Percentiles rank a stretch among this genome's conserved stretches.
Conservation (phyloP, 2,329 filamentous ascomycete genomes). For the Leptoxyphium fumago region DNA sequence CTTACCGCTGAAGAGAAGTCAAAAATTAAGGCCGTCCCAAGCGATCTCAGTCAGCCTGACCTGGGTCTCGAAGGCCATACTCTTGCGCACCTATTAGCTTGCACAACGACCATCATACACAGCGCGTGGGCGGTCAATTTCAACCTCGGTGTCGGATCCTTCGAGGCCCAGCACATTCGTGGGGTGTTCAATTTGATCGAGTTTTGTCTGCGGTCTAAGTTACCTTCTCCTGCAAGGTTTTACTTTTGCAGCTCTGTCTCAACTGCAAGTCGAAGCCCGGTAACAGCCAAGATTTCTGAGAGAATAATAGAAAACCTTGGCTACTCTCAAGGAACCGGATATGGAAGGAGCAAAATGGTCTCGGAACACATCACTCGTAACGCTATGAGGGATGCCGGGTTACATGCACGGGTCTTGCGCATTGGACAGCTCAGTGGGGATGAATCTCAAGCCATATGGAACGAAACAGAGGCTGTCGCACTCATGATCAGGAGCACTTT, state of each 20-base stretch:
- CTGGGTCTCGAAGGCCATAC: slow-evolving; percentile 24
- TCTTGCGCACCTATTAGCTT: slow-evolving; percentile 15
- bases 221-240: slow-evolving; percentile 25
- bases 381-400: slow-evolving; percentile 13
- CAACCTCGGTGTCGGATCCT: slow-evolving; percentile 36
- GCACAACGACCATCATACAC: slow-evolving; percentile 34
- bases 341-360: slow-evolving; percentile 11
- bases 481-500: slow-evolving; percentile 33
- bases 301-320: slow-evolving; percentile 14
- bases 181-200: slow-evolving; percentile 31
- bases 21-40: slow-evolving; percentile 25
- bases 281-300: slow-evolving; percentile 24
- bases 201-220: slow-evolving; percentile 21
- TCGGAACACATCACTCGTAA: slow-evolving; percentile 19
- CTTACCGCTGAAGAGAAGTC: slow-evolving; percentile 13
- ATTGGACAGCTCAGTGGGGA: slow-evolving; percentile 36
- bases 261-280: not conserved
- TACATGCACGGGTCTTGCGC: slow-evolving; percentile 14
- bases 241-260: slow-evolving; percentile 39
- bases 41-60: slow-evolving; percentile 25
- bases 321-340: slow-evolving; percentile 11
- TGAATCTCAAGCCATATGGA: slow-evolving; percentile 32
- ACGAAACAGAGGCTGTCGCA: slow-evolving; percentile 35
- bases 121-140: slow-evolving; percentile 43
- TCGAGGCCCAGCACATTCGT: slow-evolving; percentile 33